phyloP scores from a whole-genome alignment of 495 filamentous ascomycete species.

The Tuber indicum region DNA sequence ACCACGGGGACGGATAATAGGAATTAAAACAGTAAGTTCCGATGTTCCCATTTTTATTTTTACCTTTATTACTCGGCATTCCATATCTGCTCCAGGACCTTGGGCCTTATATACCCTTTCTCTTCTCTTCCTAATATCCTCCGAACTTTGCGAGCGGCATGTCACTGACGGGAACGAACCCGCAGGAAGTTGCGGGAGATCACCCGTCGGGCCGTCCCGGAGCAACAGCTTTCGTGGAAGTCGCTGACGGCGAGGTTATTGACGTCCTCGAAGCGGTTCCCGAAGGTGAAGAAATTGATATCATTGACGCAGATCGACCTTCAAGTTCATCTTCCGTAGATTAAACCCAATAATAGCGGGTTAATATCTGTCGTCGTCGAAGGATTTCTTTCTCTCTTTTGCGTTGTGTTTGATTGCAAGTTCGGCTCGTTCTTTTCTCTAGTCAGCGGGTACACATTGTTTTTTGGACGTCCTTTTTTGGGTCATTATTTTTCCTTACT shows the following conservation, averaged over 20 bases:
- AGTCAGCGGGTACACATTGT: slow-evolving; percentile 1
- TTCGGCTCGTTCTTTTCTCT: neutral
- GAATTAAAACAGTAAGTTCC: slow-evolving; percentile 22
- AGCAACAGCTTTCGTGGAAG: neutral
- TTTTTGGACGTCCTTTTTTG: slow-evolving; percentile 13
- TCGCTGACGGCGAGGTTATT: slow-evolving; percentile 24
- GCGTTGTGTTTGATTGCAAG: neutral
- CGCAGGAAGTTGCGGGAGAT: slow-evolving; percentile 29
- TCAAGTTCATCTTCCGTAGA: slow-evolving; percentile 13
- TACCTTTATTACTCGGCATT: neutral
- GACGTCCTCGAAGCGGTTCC: slow-evolving; percentile 30
- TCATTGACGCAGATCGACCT: slow-evolving; percentile 26
- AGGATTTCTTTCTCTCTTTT: neutral
- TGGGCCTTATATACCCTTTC: neutral
- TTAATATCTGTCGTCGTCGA: neutral
- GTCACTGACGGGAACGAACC: slow-evolving; percentile 21
- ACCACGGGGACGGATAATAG: slow-evolving; percentile 32
- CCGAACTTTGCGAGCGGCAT: neutral
- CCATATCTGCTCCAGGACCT: neutral
- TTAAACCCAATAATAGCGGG: slow-evolving; percentile 5
- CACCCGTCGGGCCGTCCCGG: slow-evolving; percentile 33
- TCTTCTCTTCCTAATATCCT: neutral
- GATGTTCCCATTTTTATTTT: slow-evolving; percentile 3
- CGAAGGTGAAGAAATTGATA: slow-evolving; percentile 32
- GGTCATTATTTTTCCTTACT: slow-evolving; percentile 15